These are phyloP conservation scores for Tephrocybe rancida DNA, from an alignment of 768 basidiomycete species.

Conservation along the genomic window DNA sequence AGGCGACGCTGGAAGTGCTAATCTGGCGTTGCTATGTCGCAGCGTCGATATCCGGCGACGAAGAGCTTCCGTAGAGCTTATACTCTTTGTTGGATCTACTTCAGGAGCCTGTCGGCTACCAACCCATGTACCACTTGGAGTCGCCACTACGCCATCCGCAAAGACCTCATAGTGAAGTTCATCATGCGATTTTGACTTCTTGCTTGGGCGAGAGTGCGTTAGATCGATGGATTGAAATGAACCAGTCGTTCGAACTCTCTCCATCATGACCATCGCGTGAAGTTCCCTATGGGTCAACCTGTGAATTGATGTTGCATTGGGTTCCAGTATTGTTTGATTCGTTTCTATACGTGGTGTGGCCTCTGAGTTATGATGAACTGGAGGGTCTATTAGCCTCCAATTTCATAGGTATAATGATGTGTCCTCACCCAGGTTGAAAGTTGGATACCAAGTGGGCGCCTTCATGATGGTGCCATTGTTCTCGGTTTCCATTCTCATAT, in stretches of 20 bases:
- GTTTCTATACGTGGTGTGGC: constrained; percentile 5
- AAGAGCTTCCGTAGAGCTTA: constrained; percentile 1
- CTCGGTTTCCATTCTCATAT: no score
- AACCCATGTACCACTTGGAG: constrained; percentile 26
- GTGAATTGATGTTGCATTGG: background rate
- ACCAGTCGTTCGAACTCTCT: constrained; percentile 15
- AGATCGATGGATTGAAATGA: constrained; percentile 5
- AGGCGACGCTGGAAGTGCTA: constrained; percentile 4
- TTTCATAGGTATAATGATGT: no score
- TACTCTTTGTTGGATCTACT: background rate
- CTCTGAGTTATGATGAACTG: no score
- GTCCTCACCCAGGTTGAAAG: background rate
- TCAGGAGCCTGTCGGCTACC: background rate
- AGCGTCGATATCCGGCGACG: constrained; percentile 1
- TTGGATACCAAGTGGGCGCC: no score
- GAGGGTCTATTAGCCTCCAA: no score
- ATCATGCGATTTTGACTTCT: constrained; percentile 26
- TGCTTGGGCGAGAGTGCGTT: background rate
- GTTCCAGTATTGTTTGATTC: background rate
- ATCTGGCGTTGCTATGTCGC: background rate
- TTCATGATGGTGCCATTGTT: no score
- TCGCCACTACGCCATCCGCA: constrained; percentile 24
- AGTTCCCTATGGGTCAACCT: constrained; percentile 35
- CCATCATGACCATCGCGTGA: constrained; percentile 41
- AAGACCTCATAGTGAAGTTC: constrained; percentile 36